Conservation (phyloP, 1,139 yeast genomes). For the Debaryomyces udenii region DNA sequence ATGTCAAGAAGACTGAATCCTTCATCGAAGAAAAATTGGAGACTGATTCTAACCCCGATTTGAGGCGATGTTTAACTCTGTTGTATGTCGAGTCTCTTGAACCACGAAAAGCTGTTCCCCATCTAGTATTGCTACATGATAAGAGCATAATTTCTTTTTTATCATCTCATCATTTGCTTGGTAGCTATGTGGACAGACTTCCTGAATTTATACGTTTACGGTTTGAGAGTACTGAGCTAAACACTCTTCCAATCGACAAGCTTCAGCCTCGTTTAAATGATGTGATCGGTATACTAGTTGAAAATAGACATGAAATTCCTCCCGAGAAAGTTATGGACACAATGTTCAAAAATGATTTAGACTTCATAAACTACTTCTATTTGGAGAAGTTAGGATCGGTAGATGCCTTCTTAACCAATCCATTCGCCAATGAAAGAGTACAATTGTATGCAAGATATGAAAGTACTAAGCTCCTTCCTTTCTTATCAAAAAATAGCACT, state of each 20-base stretch:
- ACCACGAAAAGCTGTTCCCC: constrained; percentile 64
- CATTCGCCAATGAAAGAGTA: constrained; percentile 69
- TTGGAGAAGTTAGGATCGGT: constrained; percentile 54
- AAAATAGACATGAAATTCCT: constrained; percentile 63
- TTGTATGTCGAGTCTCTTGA: constrained; percentile 61
- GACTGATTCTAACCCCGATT: constrained; percentile 21
- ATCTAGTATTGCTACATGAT: constrained; percentile 60
- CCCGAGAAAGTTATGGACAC: constrained; percentile 53
- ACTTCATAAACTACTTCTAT: constrained; percentile 62
- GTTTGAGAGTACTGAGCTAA: constrained; percentile 33
- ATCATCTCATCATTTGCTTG: constrained; percentile 61
- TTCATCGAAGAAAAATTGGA: constrained; percentile 49
- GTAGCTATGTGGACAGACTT: constrained; percentile 49
- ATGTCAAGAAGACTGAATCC: constrained; percentile 46
- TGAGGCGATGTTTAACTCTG: constrained; percentile 56
- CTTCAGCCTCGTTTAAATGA: constrained; percentile 44
- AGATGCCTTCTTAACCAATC: constrained; percentile 57
- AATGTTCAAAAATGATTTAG: constrained; percentile 47
- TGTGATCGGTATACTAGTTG: constrained; percentile 60
- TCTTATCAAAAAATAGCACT: constrained; percentile 45
- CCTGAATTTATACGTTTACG: constrained; percentile 57
- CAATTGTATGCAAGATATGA: constrained; percentile 65
- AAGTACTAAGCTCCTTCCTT: constrained; percentile 54
- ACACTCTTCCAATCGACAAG: constrained; percentile 44
- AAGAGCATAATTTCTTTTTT: constrained; percentile 59